A percentile compares a stretch with the other conserved stretches of the same genome.
These are phyloP conservation scores for Colletotrichum sublineola DNA, from an alignment of 2,329 filamentous ascomycete genomes.

Conservation along the genomic window DNA sequence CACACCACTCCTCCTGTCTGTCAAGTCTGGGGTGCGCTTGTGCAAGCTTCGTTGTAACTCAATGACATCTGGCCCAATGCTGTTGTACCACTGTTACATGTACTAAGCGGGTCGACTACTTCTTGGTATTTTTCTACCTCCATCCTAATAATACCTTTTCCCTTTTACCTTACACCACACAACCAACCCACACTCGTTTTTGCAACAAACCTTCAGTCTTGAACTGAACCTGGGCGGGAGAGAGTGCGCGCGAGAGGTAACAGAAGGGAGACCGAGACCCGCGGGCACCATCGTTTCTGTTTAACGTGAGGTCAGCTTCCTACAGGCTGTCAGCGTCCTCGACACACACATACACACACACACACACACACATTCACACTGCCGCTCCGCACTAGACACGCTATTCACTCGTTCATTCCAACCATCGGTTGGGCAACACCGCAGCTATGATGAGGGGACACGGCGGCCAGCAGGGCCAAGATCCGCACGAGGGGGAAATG, in stretches of 20 bases:
- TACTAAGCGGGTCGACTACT: conserved; percentile 32
- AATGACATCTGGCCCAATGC: conserved; percentile 37
- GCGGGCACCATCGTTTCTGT: conserved; percentile 31
- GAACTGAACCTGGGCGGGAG: conserved; percentile 14
- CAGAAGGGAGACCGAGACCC: conserved; percentile 21
- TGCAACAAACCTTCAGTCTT: conserved; percentile 14
- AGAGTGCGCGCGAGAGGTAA: conserved; percentile 16
- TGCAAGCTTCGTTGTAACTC: conserved; percentile 29
- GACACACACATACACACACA: conserved; percentile 3
- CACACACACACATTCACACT: background rate
- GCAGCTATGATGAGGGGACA: conserved; percentile 44
- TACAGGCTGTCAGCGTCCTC: conserved; percentile 2
- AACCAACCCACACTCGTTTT: conserved; percentile 34
- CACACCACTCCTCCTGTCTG: conserved; percentile 5
- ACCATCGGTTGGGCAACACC: conserved; percentile 39
- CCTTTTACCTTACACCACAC: conserved; percentile 14
- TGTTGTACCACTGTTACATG: conserved; percentile 19
- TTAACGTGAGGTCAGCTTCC: conserved; percentile 28
- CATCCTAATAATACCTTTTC: conserved; percentile 7
- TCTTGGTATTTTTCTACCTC: conserved; percentile 5
- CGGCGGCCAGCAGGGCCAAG: conserved; percentile 45
- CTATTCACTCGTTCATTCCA: conserved; percentile 40
- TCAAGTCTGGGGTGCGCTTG: conserved; percentile 32
- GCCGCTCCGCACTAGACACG: conserved; percentile 28
- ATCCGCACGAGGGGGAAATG: conserved; percentile 51